phyloP scores from a whole-genome alignment of 768 basidiomycete species.

The Leccinum aurantiacum region DNA sequence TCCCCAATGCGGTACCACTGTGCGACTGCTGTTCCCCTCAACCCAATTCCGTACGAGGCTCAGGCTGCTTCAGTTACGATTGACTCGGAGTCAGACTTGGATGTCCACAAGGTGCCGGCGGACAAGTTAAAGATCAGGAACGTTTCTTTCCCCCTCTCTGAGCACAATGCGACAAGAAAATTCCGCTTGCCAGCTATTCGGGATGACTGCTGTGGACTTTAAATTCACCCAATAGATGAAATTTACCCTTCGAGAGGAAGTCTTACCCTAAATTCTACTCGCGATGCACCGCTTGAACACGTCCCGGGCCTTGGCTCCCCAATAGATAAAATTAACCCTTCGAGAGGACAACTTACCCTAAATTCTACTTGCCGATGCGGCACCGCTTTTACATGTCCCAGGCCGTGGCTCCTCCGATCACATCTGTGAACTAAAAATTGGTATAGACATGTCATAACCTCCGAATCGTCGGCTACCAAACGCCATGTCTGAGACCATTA shows the following conservation, averaged over 20 bases:
- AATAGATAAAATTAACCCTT: no score
- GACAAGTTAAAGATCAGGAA: conserved; percentile 16
- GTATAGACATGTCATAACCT: no score
- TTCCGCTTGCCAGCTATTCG: neutral
- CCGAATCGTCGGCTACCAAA: no score
- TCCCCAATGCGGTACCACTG: no score
- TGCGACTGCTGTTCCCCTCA: conserved; percentile 37
- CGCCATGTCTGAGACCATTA: no score
- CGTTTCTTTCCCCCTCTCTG: conserved; percentile 22
- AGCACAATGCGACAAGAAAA: neutral
- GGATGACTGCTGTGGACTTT: neutral
- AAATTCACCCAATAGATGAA: neutral
- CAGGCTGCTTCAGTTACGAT: conserved; percentile 14
- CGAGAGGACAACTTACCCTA: neutral
- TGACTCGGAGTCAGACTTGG: conserved; percentile 9
- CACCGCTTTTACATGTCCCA: no score
- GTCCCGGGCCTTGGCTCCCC: no score
- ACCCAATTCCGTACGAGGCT: conserved; percentile 26
- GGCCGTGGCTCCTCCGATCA: no score
- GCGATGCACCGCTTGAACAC: no score
- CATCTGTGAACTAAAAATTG: no score
- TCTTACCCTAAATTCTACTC: no score
- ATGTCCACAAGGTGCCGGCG: conserved; percentile 8
- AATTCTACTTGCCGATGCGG: no score
- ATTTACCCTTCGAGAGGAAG: neutral